Base-by-base conservation (phyloP, 371 early-diverging fungal genomes). In the Apophysomyces sp. region DNA sequence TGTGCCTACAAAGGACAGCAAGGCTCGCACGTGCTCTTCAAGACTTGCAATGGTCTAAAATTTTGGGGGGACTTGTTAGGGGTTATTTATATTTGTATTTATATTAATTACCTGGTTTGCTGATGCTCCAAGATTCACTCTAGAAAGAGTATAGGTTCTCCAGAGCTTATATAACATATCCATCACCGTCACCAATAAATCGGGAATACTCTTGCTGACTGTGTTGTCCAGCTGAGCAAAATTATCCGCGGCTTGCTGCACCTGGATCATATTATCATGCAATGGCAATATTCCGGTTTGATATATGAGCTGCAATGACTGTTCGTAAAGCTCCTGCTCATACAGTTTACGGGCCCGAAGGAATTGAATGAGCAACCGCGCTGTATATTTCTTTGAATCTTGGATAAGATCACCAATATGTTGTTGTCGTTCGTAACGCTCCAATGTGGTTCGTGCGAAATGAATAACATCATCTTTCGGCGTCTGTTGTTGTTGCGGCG, bases 1-100 rank as follows among this genome's bases (percentile, higher is more conserved):
- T 62, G 86, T 81, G 9, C 94, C 94, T 0, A 91, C 86, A 83
- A 93, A 94, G 41, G 88, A 81, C 67, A 92, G 83, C 13, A 96
- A 52, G 4, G 87, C 82, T 39, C 88, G 84, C 9, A 87, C 86
- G 39, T 76, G 76, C 18, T 74, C 58, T 39, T 71, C 69, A 31
- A 73, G 53, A 8, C 41, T 31, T 31, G 54, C 39, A 34, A 75
- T 30, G 16, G 60, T 61, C 70, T 66, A 49, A 44, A n/a, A n/a
- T n/a, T n/a, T n/a, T n/a, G n/a, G n/a, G n/a, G n/a, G n/a, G n/a
- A n/a, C n/a, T n/a, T n/a, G n/a, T n/a, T n/a, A n/a, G n/a, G n/a
- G n/a, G n/a, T 55, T 39, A 53, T 30, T 18, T 44, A 16, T 8
- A 40, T 57, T 31, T 51, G 29, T 0, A 18, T 16, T 24, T 57